Evolutionary conservation across 2,329 filamentous ascomycete species (phyloP).

Genomic region (Colletotrichum sp.): DNA sequence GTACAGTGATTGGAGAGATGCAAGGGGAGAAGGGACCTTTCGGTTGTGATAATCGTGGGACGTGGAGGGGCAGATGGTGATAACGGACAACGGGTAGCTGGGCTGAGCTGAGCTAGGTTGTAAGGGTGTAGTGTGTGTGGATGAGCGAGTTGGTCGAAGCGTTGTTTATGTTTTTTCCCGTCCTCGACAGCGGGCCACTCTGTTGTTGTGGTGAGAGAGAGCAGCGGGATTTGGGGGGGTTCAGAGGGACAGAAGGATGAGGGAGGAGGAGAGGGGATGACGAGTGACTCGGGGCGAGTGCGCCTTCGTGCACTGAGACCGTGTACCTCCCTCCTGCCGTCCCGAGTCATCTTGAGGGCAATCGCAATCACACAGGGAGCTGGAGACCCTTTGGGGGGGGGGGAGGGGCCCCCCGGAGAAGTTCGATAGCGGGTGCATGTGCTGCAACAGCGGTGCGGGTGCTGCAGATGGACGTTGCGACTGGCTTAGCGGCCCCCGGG

Average conservation of each 20-base stretch:
- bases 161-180: slow-evolving; percentile 39
- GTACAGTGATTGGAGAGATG: neutral
- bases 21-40: neutral
- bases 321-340: neutral
- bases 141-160: slow-evolving; percentile 22
- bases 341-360: neutral
- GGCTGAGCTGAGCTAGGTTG: slow-evolving; percentile 13
- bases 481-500: slow-evolving; percentile 1
- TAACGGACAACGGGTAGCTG: slow-evolving; percentile 5
- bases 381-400: neutral
- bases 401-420: neutral
- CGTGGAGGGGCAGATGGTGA: slow-evolving; percentile 19
- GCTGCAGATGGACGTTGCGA: neutral
- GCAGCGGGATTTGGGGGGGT: neutral
- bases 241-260: neutral
- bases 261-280: slow-evolving; percentile 19
- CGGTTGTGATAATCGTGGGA: neutral
- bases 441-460: neutral
- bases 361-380: neutral
- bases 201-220: neutral
- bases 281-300: slow-evolving; percentile 18
- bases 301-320: neutral
- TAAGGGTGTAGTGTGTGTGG: slow-evolving; percentile 6
- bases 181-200: slow-evolving; percentile 11
- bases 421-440: neutral